A percentile compares a stretch with the other conserved stretches of the same genome.
These are phyloP conservation scores for Fusarium azukiicola DNA, from an alignment of 2,329 filamentous ascomycete genomes.

Conservation along the genomic window DNA sequence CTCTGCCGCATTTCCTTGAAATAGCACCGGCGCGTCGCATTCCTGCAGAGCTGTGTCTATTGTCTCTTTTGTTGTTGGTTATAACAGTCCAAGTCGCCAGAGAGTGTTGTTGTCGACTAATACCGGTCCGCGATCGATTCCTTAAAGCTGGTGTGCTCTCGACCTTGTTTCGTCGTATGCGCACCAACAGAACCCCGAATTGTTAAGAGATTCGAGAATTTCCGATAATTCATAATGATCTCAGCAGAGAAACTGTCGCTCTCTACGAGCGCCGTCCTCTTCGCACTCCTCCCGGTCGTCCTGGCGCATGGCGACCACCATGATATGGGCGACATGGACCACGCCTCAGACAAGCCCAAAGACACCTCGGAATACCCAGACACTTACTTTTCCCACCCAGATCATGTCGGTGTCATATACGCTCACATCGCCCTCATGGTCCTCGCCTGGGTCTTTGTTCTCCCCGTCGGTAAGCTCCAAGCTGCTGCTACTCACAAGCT, in stretches of 20 bases:
- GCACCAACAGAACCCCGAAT: constrained; percentile 8
- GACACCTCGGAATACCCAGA: constrained; percentile 62
- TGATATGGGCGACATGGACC: constrained; percentile 32
- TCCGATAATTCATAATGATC: constrained; percentile 20
- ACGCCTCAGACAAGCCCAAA: constrained; percentile 49
- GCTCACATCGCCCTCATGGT: constrained; percentile 87
- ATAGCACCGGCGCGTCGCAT: constrained; percentile 36
- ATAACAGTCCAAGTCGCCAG: background rate
- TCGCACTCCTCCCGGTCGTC: constrained; percentile 45
- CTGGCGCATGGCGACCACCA: constrained; percentile 45
- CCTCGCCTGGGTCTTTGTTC: constrained; percentile 85
- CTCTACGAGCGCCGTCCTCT: constrained; percentile 22
- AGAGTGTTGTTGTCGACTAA: constrained; percentile 17
- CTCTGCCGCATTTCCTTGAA: constrained; percentile 39
- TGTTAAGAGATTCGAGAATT: background rate
- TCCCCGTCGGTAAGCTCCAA: constrained; percentile 83
- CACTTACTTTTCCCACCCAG: constrained; percentile 80
- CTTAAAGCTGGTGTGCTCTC: background rate
- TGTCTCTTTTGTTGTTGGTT: constrained; percentile 13
- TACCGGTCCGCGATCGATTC: constrained; percentile 15
- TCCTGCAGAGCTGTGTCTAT: constrained; percentile 11
- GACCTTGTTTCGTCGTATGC: background rate
- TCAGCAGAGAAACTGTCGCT: background rate
- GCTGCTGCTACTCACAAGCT: background rate
- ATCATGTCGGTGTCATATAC: constrained; percentile 79